Evolutionary conservation across 2,329 filamentous ascomycete species (phyloP).

Genomic region (Drechslerella dactyloides): DNA sequence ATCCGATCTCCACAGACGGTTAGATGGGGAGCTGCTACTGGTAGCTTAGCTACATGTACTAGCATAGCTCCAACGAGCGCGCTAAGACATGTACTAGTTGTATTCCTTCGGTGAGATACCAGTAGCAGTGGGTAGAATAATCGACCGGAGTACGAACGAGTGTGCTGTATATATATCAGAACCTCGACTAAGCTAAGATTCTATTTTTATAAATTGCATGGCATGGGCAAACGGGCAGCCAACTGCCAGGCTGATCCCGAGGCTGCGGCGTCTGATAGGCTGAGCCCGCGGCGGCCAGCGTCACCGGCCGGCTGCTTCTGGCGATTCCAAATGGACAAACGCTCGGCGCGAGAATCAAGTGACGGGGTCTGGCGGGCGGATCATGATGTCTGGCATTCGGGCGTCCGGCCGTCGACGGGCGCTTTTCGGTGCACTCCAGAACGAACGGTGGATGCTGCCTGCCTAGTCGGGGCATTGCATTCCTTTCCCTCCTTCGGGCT

Average conservation of each 20-base stretch:
- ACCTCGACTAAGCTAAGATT: conserved; percentile 1
- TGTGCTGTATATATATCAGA: neutral
- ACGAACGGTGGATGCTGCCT: neutral
- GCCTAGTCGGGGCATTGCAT: neutral
- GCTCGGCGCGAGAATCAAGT: neutral
- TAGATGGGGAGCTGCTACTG: no score
- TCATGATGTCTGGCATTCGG: neutral
- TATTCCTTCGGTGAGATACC: neutral
- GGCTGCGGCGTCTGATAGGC: conserved; percentile 28
- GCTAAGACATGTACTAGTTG: no score
- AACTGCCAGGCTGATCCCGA: conserved; percentile 46
- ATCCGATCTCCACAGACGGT: neutral
- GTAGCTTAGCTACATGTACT: no score
- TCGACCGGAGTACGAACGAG: neutral
- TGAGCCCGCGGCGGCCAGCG: neutral
- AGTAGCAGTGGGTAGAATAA: no score
- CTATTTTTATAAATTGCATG: conserved; percentile 12
- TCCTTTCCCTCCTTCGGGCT: no score
- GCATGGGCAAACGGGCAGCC: no score
- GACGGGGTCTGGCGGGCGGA: neutral
- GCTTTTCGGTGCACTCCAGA: neutral
- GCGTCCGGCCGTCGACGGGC: neutral
- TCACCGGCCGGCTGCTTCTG: neutral
- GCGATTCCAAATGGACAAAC: conserved; percentile 29
- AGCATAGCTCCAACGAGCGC: no score